Base-by-base conservation (phyloP, 2,329 filamentous ascomycete genomes). In the Aspergillus quadrilineatus region DNA sequence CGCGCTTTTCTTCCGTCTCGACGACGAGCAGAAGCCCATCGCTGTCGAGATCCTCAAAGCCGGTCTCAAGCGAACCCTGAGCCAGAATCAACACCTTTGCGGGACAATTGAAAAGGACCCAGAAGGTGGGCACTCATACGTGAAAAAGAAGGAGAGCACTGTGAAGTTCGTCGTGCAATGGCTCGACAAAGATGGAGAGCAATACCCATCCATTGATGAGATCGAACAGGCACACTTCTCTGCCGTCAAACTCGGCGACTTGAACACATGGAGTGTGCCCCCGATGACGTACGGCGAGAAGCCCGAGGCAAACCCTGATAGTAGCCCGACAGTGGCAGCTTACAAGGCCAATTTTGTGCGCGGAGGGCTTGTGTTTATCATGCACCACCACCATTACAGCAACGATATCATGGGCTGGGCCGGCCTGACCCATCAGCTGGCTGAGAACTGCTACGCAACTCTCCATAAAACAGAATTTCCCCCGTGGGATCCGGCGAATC, bases 321-420 rank as follows among this genome's bases (percentile, higher is more conserved):
- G 53, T 4, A 71, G 60, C 6, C 75, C 77, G 1, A 55, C 67
- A 0, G 62, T 69, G 0, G 65, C 76, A 0, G 75, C 69, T 0
- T 79, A 74, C 62, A 72, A 78, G 52, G 72, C 71, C 0, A 79
- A 74, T 60, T 74, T 80, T 39, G 65, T 79, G 26, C 69, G 63
- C 0, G 76, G 76, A 2, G 77, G 77, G 0, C 56, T 79, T 1
- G 67, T 79, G 6, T 71, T 79, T 50, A 73, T 70, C 34, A 75
- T 74, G 50, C 75, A 79, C 41, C 63, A 67, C 49, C 77, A 79
- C 44, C 77, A 80, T 54, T 79, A 74, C 47, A 60, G 70, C 43
- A 76, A 75, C 56, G 76, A 79, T 58, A 63, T 77, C 0, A 77
- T 75, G 70, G 75, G 74, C 3, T 78, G 76, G 75, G 67, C 69